Percentiles rank a stretch among this genome's conserved stretches.
phyloP scores from a whole-genome alignment of 177 flowering plant genomes.

The Vitis hybrid region DNA sequence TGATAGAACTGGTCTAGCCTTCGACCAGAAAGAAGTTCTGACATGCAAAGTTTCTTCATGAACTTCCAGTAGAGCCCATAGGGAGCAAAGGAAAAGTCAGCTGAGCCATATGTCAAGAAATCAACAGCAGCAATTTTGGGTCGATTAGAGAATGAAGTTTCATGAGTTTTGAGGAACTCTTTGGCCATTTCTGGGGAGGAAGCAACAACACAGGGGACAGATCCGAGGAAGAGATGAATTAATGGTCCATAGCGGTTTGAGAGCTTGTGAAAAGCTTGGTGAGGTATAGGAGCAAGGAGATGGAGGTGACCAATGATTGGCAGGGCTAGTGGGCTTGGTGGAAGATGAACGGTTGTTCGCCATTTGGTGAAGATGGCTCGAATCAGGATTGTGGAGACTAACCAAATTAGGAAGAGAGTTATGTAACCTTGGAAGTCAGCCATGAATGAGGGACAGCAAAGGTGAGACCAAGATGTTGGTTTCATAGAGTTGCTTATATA shows the following conservation, averaged over 20 bases:
- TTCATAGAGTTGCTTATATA: too few relatives aligned
- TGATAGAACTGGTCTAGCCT: slow-evolving; percentile 6
- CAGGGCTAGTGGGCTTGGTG: slow-evolving; percentile 22
- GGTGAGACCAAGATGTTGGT: too few relatives aligned
- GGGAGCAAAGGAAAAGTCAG: slow-evolving; percentile 25
- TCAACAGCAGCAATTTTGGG: slow-evolving; percentile 16
- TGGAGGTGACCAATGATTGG: slow-evolving; percentile 34
- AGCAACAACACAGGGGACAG: slow-evolving; percentile 22
- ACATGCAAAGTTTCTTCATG: slow-evolving; percentile 29
- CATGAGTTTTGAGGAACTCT: slow-evolving; percentile 27
- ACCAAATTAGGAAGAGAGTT: slow-evolving; percentile 4
- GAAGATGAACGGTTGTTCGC: slow-evolving; percentile 8
- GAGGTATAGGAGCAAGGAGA: slow-evolving; percentile 17
- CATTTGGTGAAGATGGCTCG: slow-evolving; percentile 3
- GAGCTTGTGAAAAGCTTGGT: slow-evolving; percentile 25
- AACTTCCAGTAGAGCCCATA: slow-evolving; percentile 31
- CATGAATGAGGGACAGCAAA: background rate
- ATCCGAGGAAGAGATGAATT: slow-evolving; percentile 18
- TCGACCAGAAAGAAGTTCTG: slow-evolving; percentile 25
- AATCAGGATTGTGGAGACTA: slow-evolving; percentile 8
- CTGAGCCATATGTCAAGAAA: slow-evolving; percentile 24
- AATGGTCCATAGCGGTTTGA: slow-evolving; percentile 24
- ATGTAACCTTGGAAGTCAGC: slow-evolving; percentile 10
- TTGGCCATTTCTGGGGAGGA: slow-evolving; percentile 11
- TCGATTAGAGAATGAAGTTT: slow-evolving; percentile 17